Base-by-base conservation (phyloP, 768 basidiomycete species). In the Harrya chromipes region DNA sequence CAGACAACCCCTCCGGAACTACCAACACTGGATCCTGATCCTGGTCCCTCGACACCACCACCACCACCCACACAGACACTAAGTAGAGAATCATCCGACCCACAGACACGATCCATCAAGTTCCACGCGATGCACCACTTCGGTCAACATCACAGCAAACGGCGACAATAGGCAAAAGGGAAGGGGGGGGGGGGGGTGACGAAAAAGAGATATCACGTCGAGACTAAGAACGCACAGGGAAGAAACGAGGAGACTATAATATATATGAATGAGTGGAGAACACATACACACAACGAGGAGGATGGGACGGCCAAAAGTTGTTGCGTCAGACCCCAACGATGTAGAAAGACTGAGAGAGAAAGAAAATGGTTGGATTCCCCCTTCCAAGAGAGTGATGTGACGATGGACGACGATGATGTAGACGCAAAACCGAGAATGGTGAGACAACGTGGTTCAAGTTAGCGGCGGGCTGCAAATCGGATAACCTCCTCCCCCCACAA, bases 191-290 rank as follows among this genome's bases (percentile, higher is more conserved):
- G 41, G 43, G 36, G 34, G 41, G 47, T 38, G 38, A 36, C 9
- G 41, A 47, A 35, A 49, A 42, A 46, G 40, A 51, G 33, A 62
- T 53, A 40, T 60, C 47, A 56, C 52, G 47, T 55, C 46, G 54
- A 55, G 33, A 63, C 58, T 59, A 59, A 33, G 43, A 54, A 35
- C 43, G 56, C 38, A 51, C 45, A 43, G 41, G n/a, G n/a, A 42
- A 46, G 48, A 43, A 53, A 43, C 54, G 43, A 46, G 49, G 57
- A 70, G 43, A 66, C 57, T 56, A 58, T 46, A 62, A 62, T 64
- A 68, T 68, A 67, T 69, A 69, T 56, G 40, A 49, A n/a, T 27
- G 21, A 49, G 52, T 50, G 41, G 52, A 50, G 44, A 58, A 65
- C 57, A 62, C 57, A 52, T 56, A 62, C 55, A 64, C 52, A 57